Conservation (phyloP, 352 stramenopile species). For the Blastocystis sp. region DNA sequence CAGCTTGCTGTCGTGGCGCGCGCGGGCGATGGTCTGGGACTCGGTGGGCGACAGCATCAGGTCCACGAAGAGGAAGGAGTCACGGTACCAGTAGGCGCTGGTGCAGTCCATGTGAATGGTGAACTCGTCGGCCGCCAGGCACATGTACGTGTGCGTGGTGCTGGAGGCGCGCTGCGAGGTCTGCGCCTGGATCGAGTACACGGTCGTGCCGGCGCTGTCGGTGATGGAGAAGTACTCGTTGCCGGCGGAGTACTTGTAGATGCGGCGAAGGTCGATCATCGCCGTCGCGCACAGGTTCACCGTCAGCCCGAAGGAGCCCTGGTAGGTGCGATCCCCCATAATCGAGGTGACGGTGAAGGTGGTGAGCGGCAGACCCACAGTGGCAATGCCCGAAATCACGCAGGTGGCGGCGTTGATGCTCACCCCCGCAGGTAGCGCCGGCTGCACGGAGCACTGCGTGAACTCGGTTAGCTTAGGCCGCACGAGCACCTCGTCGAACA, state of each 20-base stretch:
- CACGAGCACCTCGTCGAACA: slow-evolving; percentile 10
- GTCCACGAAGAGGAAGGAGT: neutral
- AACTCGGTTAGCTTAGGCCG: neutral
- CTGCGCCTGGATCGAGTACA: neutral
- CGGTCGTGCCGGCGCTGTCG: neutral
- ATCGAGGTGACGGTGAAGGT: neutral
- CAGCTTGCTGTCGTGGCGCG: neutral
- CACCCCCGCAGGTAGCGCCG: slow-evolving; percentile 2
- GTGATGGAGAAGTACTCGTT: slow-evolving; percentile 33
- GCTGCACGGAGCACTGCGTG: neutral
- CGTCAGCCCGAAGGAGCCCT: neutral
- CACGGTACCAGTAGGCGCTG: neutral
- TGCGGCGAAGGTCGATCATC: slow-evolving; percentile 1
- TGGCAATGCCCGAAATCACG: neutral
- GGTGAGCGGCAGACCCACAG: neutral
- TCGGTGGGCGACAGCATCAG: neutral
- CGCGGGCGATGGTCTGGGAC: neutral
- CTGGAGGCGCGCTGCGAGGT: neutral
- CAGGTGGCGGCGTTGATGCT: neutral
- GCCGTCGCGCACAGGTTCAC: neutral
- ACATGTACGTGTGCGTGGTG: neutral
- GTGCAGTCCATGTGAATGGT: neutral
- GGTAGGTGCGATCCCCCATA: neutral
- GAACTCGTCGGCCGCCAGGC: neutral
- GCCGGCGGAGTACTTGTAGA: neutral